Evolutionary conservation across 2,329 filamentous ascomycete species (phyloP).

Genomic region (Xylaria hypoxylon): DNA sequence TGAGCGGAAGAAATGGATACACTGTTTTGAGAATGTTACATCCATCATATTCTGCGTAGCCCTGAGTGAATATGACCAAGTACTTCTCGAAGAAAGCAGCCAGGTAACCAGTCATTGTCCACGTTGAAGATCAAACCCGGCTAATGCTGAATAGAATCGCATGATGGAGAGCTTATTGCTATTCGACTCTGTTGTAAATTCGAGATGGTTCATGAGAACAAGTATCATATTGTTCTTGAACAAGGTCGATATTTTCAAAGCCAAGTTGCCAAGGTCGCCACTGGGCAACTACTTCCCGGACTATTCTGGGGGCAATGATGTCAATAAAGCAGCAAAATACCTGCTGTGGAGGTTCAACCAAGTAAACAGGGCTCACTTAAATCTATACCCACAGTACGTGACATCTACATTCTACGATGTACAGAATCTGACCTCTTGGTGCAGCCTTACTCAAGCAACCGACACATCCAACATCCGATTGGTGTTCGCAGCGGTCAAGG

Average conservation of each 20-base stretch:
- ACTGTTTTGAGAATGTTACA: constrained; percentile 99
- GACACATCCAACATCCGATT: constrained; percentile 98
- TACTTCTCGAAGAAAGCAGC: constrained; percentile 94
- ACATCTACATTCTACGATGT: constrained; percentile 1
- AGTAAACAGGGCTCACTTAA: constrained; percentile 94
- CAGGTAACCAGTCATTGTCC: constrained; percentile 71
- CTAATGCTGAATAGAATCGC: constrained; percentile 76
- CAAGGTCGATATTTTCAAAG: constrained; percentile 98
- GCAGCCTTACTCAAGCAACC: constrained; percentile 95
- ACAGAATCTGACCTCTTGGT: constrained; percentile 40
- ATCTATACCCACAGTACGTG: constrained; percentile 95
- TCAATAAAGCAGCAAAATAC: constrained; percentile 98
- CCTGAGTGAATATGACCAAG: constrained; percentile 97
- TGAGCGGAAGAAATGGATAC: constrained; percentile 99
- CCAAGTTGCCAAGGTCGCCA: constrained; percentile 89
- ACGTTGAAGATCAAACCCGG: neutral
- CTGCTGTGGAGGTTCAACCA: constrained; percentile 98
- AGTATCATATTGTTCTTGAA: constrained; percentile 99
- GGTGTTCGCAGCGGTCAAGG: constrained; percentile 97
- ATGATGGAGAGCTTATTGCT: constrained; percentile 99
- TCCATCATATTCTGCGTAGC: constrained; percentile 99
- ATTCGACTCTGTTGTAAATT: constrained; percentile 99
- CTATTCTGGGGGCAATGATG: constrained; percentile 96
- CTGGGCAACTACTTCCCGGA: constrained; percentile 97
- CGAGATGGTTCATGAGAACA: constrained; percentile 98